These are phyloP conservation scores for Ensete ventricosum DNA, from an alignment of 176 grass and related monocot genomes.

Conservation along the genomic window DNA sequence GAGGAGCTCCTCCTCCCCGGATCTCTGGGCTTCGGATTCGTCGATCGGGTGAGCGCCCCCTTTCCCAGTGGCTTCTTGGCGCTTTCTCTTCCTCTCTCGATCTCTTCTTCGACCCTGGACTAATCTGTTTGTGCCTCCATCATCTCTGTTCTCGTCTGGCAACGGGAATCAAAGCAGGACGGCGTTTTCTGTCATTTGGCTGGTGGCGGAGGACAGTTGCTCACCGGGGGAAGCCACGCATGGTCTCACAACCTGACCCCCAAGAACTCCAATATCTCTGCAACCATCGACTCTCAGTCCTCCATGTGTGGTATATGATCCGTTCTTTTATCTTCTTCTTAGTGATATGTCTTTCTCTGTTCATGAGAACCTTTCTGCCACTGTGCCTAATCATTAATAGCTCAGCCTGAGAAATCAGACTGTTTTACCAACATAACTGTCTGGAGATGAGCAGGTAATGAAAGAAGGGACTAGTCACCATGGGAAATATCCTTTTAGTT, in stretches of 20 bases:
- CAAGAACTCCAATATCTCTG: constrained; percentile 40
- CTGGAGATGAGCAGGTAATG: no score
- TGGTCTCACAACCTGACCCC: constrained; percentile 45
- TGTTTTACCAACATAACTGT: no score
- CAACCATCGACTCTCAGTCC: constrained; percentile 63
- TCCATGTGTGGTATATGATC: constrained; percentile 48
- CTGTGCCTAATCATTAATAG: no score
- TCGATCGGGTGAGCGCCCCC: constrained; percentile 27
- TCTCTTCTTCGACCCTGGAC: background rate
- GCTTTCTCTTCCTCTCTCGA: background rate
- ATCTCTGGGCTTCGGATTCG: constrained; percentile 10
- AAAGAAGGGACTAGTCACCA: no score
- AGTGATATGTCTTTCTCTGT: background rate
- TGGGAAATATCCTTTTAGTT: no score
- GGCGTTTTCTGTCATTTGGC: background rate
- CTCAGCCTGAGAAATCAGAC: no score
- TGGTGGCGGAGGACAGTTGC: background rate
- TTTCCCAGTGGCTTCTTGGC: background rate
- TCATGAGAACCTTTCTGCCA: background rate
- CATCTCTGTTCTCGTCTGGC: background rate
- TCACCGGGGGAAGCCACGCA: background rate
- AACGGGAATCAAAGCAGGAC: background rate
- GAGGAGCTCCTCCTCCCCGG: constrained; percentile 17
- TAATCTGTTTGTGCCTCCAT: background rate
- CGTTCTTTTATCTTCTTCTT: background rate